Conservation (phyloP, 768 basidiomycete genomes). For the Cubamyces sp. region DNA sequence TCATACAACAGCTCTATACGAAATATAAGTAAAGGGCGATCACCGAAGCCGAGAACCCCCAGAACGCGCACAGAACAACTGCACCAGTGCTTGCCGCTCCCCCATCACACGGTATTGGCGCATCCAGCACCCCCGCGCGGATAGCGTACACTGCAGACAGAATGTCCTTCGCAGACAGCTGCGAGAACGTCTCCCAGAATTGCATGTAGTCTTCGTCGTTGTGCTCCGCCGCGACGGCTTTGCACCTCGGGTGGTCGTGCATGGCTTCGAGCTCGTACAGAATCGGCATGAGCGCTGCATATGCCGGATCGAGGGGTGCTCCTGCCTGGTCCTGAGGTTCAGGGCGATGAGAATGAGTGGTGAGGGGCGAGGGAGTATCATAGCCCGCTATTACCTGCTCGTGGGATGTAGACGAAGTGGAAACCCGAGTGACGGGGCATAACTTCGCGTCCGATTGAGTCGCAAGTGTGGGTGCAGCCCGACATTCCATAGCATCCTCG, state of each 20-base stretch:
- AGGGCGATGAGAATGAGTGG: background rate
- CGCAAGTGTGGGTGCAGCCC: background rate
- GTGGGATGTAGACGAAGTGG: background rate
- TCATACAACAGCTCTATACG: background rate
- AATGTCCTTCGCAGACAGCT: conserved; percentile 16
- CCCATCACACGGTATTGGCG: background rate
- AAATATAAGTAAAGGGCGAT: conserved; percentile 1
- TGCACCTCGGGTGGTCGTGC: background rate
- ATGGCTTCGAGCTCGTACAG: conserved; percentile 12
- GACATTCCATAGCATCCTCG: background rate
- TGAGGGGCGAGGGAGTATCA: background rate
- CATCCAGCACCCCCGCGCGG: conserved; percentile 8
- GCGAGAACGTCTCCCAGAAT: conserved; percentile 21
- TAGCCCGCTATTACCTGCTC: background rate
- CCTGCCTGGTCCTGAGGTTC: background rate
- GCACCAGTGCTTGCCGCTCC: background rate
- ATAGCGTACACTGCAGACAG: conserved; percentile 19
- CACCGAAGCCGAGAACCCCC: background rate
- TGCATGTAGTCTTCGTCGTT: conserved; percentile 12
- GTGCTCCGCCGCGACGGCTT: conserved; percentile 7
- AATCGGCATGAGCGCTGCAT: conserved; percentile 10
- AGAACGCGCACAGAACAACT: background rate
- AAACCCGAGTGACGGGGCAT: background rate
- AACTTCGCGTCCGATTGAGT: background rate
- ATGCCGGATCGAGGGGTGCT: background rate